These are phyloP conservation scores for Corynascus novoguineensis DNA, from an alignment of 495 filamentous ascomycete species.

Conservation along the genomic window DNA sequence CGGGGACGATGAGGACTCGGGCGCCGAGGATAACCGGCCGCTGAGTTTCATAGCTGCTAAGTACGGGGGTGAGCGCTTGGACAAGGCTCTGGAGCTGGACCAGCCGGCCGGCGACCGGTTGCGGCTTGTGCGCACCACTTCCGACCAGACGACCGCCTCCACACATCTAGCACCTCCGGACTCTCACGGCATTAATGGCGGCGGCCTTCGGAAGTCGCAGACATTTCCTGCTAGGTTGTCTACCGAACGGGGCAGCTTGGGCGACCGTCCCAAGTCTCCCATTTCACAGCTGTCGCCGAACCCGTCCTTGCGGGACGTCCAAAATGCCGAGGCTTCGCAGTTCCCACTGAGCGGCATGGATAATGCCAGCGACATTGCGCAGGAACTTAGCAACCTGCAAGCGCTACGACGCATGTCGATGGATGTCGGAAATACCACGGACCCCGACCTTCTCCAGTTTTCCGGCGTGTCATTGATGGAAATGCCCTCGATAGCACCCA, in stretches of 20 bases:
- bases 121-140: conserved; percentile 40
- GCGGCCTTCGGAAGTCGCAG: conserved; percentile 33
- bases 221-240: conserved; percentile 41
- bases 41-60: conserved; percentile 43
- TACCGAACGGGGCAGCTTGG: conserved; percentile 43
- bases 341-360: conserved; percentile 91
- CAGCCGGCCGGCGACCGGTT: conserved; percentile 32
- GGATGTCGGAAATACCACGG: conserved; percentile 85
- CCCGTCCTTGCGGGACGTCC: conserved; percentile 51
- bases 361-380: conserved; percentile 84
- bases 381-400: conserved; percentile 92
- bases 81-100: conserved; percentile 20
- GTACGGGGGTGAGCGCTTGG: conserved; percentile 35
- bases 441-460: conserved; percentile 90
- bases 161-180: conserved; percentile 10
- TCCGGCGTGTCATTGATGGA: conserved; percentile 51
- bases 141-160: conserved; percentile 30
- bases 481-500: conserved; percentile 69
- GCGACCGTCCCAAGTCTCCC: conserved; percentile 44
- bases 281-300: conserved; percentile 51
- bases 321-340: conserved; percentile 59
- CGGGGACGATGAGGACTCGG: conserved; percentile 54
- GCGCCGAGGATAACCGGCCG: conserved; percentile 43
- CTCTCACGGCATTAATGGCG: conserved; percentile 16
- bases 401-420: conserved; percentile 96